A percentile compares a stretch with the other conserved stretches of the same genome.
These are phyloP conservation scores for Sphagnum tenellum DNA, from an alignment of 225 moss, liverwort and hornwort genomes.

Conservation along the genomic window DNA sequence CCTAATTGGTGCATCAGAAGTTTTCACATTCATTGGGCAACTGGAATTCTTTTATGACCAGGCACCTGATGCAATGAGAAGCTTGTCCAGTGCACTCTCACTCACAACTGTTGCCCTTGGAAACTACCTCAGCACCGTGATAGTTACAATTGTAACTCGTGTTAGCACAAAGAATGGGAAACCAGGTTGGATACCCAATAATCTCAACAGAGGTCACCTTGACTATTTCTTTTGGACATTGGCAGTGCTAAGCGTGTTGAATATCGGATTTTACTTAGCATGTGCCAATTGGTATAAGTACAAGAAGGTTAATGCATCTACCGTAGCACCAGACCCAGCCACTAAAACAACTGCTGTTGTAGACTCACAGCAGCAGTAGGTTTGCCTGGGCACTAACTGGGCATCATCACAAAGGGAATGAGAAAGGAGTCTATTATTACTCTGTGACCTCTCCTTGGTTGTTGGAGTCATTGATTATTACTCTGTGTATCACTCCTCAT, in stretches of 20 bases:
- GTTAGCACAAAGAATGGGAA: conserved; percentile 28
- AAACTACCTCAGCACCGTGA: conserved; percentile 61
- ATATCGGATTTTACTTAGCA: conserved; percentile 35
- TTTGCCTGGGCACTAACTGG: too few species aligned
- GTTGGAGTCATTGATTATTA: too few species aligned
- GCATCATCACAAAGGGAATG: too few species aligned
- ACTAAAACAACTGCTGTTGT: too few species aligned
- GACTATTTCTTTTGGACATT: conserved; percentile 86
- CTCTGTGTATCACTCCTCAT: too few species aligned
- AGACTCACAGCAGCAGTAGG: too few species aligned
- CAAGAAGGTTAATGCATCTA: conserved; percentile 37
- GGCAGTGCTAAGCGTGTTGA: conserved; percentile 60
- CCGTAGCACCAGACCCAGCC: background rate
- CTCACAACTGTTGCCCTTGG: conserved; percentile 73
- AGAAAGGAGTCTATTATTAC: too few species aligned
- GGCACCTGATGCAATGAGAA: conserved; percentile 84
- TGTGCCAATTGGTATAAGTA: conserved; percentile 53
- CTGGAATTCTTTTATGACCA: conserved; percentile 95
- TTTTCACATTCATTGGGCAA: conserved; percentile 77
- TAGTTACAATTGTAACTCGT: conserved; percentile 63
- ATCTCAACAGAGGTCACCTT: conserved; percentile 71
- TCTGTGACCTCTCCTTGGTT: too few species aligned
- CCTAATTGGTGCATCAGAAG: conserved; percentile 62
- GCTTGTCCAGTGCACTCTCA: conserved; percentile 56
- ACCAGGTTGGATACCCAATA: conserved; percentile 74